Conservation (phyloP, 208 protist genomes). For the Acanthamoeba healyi region DNA sequence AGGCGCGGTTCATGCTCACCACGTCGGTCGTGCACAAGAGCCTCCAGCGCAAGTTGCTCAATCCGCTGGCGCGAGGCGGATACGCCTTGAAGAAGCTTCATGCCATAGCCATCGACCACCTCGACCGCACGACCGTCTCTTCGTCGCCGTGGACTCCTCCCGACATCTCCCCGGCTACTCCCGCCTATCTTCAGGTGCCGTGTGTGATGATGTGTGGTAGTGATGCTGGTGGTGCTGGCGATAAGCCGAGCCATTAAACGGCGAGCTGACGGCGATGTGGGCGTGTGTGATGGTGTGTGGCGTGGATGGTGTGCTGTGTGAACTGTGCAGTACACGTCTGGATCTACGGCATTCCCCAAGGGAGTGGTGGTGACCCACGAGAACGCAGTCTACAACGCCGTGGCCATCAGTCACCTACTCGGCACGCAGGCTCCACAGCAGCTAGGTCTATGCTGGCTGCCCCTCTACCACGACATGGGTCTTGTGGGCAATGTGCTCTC, state of each 20-base stretch:
- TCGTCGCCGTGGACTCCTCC: constrained; percentile 38
- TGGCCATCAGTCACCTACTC: constrained; percentile 35
- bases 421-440: constrained; percentile 23
- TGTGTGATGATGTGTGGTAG: too few species aligned
- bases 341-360: constrained; percentile 51
- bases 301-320: not conserved
- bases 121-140: constrained; percentile 19
- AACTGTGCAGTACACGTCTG: constrained; percentile 63
- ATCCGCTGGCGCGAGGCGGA: constrained; percentile 12
- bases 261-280: too few species aligned
- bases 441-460: constrained; percentile 51
- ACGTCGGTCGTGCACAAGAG: not conserved
- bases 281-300: not conserved
- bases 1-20: constrained; percentile 50
- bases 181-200: constrained; percentile 4
- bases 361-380: constrained; percentile 60
- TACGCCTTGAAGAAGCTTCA: constrained; percentile 34
- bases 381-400: constrained; percentile 55
- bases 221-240: too few species aligned
- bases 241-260: too few species aligned
- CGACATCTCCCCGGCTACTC: not conserved
- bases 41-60: constrained; percentile 32
- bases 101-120: not conserved
- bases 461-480: constrained; percentile 65
- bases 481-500: constrained; percentile 57